Evolutionary conservation across 805 yeast genomes (phyloP).

Genomic region (Jamesozyma hellenica): DNA sequence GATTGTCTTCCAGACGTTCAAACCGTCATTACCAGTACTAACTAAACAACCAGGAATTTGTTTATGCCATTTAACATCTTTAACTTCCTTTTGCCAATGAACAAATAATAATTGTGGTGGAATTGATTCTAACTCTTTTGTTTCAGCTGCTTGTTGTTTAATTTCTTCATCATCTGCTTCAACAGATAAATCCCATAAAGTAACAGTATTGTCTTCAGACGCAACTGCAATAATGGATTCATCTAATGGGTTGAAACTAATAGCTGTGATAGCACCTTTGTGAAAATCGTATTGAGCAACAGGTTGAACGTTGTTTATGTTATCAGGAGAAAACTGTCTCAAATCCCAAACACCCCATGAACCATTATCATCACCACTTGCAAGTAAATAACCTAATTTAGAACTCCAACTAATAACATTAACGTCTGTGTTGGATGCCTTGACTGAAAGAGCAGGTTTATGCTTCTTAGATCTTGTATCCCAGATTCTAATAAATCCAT

Average conservation of each 20-base stretch:
- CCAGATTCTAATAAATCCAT: conserved; percentile 77
- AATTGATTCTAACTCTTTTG: conserved; percentile 72
- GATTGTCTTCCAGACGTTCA: conserved; percentile 92
- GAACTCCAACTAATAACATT: conserved; percentile 95
- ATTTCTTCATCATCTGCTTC: conserved; percentile 98
- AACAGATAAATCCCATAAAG: conserved; percentile 95
- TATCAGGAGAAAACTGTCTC: conserved; percentile 60
- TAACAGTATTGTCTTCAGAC: conserved; percentile 92
- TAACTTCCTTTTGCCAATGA: conserved; percentile 96
- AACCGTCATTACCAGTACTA: conserved; percentile 91
- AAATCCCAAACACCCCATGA: conserved; percentile 97
- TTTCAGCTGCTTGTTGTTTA: conserved; percentile 69
- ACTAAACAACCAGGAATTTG: conserved; percentile 95
- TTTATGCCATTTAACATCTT: conserved; percentile 95
- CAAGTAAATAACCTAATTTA: conserved; percentile 75
- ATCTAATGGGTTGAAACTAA: conserved; percentile 88
- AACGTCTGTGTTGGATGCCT: conserved; percentile 73
- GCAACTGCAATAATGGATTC: conserved; percentile 94
- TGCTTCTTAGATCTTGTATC: conserved; percentile 90
- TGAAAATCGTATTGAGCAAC: conserved; percentile 95
- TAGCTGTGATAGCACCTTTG: conserved; percentile 84
- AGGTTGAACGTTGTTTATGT: conserved; percentile 43
- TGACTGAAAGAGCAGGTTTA: conserved; percentile 77
- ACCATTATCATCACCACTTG: conserved; percentile 96
- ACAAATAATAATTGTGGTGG: conserved; percentile 94